Conservation (phyloP, 2,329 filamentous ascomycete genomes). For the Paraphoma sp. region DNA sequence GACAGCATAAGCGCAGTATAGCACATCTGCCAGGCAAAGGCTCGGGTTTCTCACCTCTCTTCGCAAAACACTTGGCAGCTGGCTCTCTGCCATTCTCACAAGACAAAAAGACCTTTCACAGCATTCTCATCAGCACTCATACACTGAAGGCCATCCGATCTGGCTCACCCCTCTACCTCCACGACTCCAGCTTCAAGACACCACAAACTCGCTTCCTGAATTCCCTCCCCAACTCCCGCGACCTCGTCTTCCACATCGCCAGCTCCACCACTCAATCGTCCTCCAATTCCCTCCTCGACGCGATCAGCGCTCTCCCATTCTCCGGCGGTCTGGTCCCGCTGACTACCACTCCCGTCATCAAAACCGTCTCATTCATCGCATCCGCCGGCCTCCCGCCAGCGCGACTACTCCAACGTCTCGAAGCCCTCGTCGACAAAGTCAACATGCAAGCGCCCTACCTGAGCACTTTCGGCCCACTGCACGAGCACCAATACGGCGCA, state of each 20-base stretch:
- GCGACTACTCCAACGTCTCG: constrained; percentile 43
- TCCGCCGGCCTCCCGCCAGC: constrained; percentile 32
- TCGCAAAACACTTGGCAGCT: constrained; percentile 41
- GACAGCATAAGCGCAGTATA: constrained; percentile 28
- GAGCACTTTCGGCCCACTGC: constrained; percentile 36
- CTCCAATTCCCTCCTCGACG: constrained; percentile 27
- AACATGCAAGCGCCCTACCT: constrained; percentile 34
- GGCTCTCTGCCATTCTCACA: constrained; percentile 37
- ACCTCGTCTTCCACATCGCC: constrained; percentile 25
- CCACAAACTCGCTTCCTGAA: constrained; percentile 24
- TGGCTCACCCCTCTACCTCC: constrained; percentile 24
- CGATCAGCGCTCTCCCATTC: constrained; percentile 38
- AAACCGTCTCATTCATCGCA: constrained; percentile 33
- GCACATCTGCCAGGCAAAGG: constrained; percentile 29
- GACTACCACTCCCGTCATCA: constrained; percentile 29
- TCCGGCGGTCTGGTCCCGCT: constrained; percentile 34
- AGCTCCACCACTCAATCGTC: constrained; percentile 17
- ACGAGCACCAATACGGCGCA: constrained; percentile 29
- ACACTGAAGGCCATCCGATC: constrained; percentile 24
- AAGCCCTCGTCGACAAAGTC: constrained; percentile 43
- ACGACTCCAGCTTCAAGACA: constrained; percentile 12
- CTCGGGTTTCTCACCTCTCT: constrained; percentile 36
- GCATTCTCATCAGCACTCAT: constrained; percentile 33
- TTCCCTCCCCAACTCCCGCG: constrained; percentile 30
- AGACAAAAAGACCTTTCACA: constrained; percentile 22